Evolutionary conservation across 140 eudicot species (phyloP).

Genomic region (Ambrosia hybrid): DNA sequence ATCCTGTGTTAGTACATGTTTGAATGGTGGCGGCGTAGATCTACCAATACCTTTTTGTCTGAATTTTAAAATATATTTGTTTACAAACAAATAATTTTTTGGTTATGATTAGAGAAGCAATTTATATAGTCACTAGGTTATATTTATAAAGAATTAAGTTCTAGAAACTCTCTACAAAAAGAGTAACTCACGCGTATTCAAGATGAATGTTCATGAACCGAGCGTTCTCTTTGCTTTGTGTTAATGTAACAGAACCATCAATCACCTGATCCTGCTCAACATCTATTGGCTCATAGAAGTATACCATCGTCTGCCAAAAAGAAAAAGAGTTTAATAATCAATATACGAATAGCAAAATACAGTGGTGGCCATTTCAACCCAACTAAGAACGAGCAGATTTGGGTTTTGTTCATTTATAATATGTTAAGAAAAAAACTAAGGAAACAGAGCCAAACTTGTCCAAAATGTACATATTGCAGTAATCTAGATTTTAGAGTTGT

Average conservation of each 20-base stretch:
- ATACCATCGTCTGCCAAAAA: slow-evolving; percentile 72
- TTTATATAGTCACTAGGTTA: background rate
- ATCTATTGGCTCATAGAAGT: slow-evolving; percentile 86
- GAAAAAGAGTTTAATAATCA: background rate
- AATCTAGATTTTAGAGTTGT: no score
- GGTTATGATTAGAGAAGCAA: background rate
- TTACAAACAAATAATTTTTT: no score
- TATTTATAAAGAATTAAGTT: slow-evolving; percentile 11
- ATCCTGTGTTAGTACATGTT: background rate
- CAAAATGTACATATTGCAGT: no score
- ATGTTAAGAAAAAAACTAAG: background rate
- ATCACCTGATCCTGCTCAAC: slow-evolving; percentile 92
- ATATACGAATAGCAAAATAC: background rate
- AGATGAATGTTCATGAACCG: slow-evolving; percentile 94
- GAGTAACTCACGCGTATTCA: slow-evolving; percentile 73
- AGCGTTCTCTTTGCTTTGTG: slow-evolving; percentile 87
- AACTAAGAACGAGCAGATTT: no score
- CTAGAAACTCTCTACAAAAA: background rate
- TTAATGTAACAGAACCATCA: slow-evolving; percentile 72
- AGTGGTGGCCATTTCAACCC: no score
- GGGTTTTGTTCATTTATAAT: no score
- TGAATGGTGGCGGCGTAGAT: background rate
- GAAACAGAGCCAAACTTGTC: background rate
- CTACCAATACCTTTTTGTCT: background rate
- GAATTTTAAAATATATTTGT: no score